Evolutionary conservation across 805 yeast species (phyloP), one percentile per base, ranked within the genome.

Genomic region (Diddensiella transvaalensis): DNA sequence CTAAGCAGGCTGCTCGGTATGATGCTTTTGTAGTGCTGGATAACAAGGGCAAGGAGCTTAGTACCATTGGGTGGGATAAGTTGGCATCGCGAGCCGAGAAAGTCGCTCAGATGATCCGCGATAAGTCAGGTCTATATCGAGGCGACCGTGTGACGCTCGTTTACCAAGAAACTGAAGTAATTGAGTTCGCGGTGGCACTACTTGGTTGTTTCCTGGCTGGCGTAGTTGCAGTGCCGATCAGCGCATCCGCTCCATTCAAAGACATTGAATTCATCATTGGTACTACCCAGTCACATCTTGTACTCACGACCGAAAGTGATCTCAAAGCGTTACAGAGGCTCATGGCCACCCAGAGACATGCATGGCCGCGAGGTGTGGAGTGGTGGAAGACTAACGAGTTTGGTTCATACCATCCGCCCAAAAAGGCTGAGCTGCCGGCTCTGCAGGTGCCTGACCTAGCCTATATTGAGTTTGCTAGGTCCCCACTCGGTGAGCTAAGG

Each of bases 161-260:
- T 56, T 93, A 89, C 62, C 88, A 86, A 58, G 88, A 84, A 49
- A 76, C 76, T 24, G 98, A 93, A 64, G 81, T 87, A 2, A 76
- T 86, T 10, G 98, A 93, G 54, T 91, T 90, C 63, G 78, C 87
- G 0, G 79, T 86, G 1, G 95, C 98, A 0, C 65, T 93, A 18
- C 77, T 88, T 63, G 99, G 96, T 4, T 90, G 97, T 62, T 87
- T 91, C 56, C 71, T 91, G 48, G 95, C 97, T 1, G 96, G 96
- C 1, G 85, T 88, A 40, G 90, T 93, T 2, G 98, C 98, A 0
- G 91, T 93, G 3, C 99, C 99, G 0, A 80, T 93, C 37, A 86
- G 86, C 46, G 82, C 88, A 50, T 85, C 82, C 46, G 76, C 80
- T 22, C 83, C 84, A 26, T 68, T 82, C 22, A 71, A 72, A 37